These are phyloP conservation scores for Penicillium verhagenii DNA, from an alignment of 495 filamentous ascomycete genomes.

Conservation along the genomic window DNA sequence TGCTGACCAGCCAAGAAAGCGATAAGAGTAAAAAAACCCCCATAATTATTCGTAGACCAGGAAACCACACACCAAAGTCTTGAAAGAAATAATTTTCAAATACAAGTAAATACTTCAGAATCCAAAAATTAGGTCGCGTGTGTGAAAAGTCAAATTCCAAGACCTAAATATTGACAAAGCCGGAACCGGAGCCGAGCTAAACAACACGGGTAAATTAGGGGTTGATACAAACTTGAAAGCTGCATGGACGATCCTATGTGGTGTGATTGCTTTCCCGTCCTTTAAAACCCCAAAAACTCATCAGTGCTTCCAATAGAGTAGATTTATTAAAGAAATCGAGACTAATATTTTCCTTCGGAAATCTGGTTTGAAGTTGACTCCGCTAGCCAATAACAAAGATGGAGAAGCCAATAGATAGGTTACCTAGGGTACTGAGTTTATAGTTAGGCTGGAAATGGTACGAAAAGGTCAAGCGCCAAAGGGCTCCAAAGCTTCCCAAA, in stretches of 20 bases:
- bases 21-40: not conserved
- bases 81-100: not conserved
- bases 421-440: not conserved
- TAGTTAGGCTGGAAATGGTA: not conserved
- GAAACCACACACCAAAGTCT: not conserved
- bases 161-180: not conserved
- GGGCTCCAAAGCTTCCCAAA: too few species aligned
- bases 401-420: not conserved
- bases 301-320: too few species aligned
- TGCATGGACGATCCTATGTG: conserved; percentile 26
- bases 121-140: conserved; percentile 8
- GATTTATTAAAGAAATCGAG: not conserved
- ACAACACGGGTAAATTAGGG: conserved; percentile 28
- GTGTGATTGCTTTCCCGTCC: too few species aligned
- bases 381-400: not conserved
- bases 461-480: not conserved
- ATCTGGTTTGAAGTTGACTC: not conserved
- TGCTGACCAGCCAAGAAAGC: not conserved
- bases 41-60: not conserved
- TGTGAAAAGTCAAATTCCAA: conserved; percentile 1
- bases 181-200: conserved; percentile 7
- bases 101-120: not conserved
- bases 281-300: too few species aligned
- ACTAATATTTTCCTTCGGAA: not conserved
- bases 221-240: conserved; percentile 18